Evolutionary conservation across 768 basidiomycete genomes (phyloP), one percentile per base, ranked within the genome.

Genomic region (Tephrocybe sp.): DNA sequence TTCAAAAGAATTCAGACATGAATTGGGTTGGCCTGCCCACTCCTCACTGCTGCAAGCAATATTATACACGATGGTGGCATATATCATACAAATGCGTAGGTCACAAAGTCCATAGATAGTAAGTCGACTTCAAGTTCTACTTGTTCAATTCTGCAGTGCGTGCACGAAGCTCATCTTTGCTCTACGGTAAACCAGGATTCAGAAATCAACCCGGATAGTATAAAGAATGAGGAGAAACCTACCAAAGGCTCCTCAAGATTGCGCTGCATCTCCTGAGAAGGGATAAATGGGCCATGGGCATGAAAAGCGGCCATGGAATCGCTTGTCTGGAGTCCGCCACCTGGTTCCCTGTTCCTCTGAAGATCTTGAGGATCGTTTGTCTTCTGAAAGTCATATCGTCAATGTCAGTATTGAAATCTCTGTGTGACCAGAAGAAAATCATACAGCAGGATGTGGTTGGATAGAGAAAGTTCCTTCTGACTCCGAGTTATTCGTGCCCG

Each of bases 381-480:
- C 69, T 75, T 82, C 83, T 86, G 50, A 15, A 12, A 25, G 29
- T 10, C 13, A 27, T 9, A 7, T 16, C 27, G 12, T 38, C 16
- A 29, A 5, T 11, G 27, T 18, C 33, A n/a, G 3, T 24, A 29
- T 12, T 8, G 34, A 8, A 9, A 42, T 6, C 53, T 45, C 36
- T 24, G 39, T 27, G 5, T 2, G 9, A 5, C 21, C 3, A 19
- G 2, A 38, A 5, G 22, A 22, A 38, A 24, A 2, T 59, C 76
- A 41, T 57, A 82, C 82, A 56, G 83, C 82, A 42, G 83, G 84
- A 60, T 84, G 81, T 18, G 84, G 84, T 49, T 76, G 71, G 58
- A 79, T 84, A 41, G 64, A 66, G 63, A 76, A 83, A 7, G 39
- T 51, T 1, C 56, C 59, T 42, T 68, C 75, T 57, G 80, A 75